A percentile compares a stretch with the other conserved stretches of the same genome.
phyloP scores from a whole-genome alignment of 108 stramenopile genomes.

The Conticribra weissflogii region DNA sequence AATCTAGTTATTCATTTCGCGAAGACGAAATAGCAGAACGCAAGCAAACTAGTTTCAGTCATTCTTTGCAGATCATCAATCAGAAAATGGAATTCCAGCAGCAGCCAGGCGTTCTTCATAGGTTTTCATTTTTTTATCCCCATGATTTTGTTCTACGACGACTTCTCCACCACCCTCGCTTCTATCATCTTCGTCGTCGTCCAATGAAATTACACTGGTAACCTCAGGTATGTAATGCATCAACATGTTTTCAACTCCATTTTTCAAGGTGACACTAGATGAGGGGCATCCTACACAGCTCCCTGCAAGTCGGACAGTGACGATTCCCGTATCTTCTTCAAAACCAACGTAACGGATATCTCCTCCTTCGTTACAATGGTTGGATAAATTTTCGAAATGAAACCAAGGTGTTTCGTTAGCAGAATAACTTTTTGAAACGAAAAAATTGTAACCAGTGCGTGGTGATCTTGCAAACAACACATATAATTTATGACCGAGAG shows the following conservation, averaged over 20 bases:
- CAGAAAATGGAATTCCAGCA: conserved; percentile 89
- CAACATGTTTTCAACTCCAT: conserved; percentile 99
- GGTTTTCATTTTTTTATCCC: conserved; percentile 66
- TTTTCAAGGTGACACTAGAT: conserved; percentile 93
- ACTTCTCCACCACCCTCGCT: conserved; percentile 31
- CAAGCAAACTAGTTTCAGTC: neutral
- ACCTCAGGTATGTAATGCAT: conserved; percentile 99
- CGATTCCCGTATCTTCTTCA: conserved; percentile 85
- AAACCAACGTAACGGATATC: conserved; percentile 95
- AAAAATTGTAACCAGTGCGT: too few relatives aligned
- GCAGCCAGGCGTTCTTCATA: conserved; percentile 87
- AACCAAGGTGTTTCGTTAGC: too few relatives aligned
- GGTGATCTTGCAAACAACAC: neutral
- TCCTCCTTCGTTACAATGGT: too few relatives aligned
- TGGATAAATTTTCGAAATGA: too few relatives aligned
- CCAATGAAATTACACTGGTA: conserved; percentile 79
- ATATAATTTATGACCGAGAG: neutral
- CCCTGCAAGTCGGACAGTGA: conserved; percentile 84
- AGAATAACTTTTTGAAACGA: too few relatives aligned
- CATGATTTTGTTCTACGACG: conserved; percentile 24
- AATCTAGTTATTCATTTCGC: too few relatives aligned
- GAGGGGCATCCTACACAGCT: conserved; percentile 97
- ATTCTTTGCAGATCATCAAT: conserved; percentile 46
- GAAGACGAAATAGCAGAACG: too few relatives aligned
- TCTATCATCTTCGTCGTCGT: conserved; percentile 68